Conservation (phyloP, 805 yeast species). For the Candida ficus region DNA sequence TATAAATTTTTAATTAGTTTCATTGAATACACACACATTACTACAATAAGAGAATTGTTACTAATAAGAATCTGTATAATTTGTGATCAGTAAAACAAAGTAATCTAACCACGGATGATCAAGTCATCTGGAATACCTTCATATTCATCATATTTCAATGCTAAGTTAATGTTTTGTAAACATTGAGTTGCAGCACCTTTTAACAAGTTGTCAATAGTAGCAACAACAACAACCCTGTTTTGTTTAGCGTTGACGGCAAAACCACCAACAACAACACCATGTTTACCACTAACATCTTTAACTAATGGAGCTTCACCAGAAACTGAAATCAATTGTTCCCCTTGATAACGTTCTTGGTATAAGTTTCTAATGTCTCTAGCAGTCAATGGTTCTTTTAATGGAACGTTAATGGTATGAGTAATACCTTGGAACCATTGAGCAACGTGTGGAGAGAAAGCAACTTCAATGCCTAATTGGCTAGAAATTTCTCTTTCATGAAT, state of each 20-base stretch:
- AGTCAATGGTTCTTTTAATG: constrained; percentile 65
- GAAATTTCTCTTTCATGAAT: constrained; percentile 95
- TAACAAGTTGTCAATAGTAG: constrained; percentile 90
- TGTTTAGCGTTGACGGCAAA: constrained; percentile 87
- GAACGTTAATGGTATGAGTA: constrained; percentile 85
- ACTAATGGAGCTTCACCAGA: constrained; percentile 93
- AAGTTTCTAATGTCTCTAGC: constrained; percentile 79
- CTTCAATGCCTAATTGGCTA: constrained; percentile 64
- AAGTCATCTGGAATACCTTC: constrained; percentile 86
- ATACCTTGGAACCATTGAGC: constrained; percentile 99
- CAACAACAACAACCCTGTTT: constrained; percentile 89
- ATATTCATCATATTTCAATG: constrained; percentile 86
- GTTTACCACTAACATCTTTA: constrained; percentile 86
- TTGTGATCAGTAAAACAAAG: background rate
- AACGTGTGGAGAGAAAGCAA: constrained; percentile 94
- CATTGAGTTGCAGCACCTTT: constrained; percentile 99
- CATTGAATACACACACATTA: too few relatives aligned
- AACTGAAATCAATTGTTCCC: constrained; percentile 79
- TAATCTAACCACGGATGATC: constrained; percentile 27
- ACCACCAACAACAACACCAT: constrained; percentile 93
- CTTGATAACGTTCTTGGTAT: constrained; percentile 83
- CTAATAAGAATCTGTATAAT: too few relatives aligned
- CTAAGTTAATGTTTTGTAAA: constrained; percentile 89
- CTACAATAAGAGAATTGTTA: too few relatives aligned
- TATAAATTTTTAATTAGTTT: too few relatives aligned